Percentiles rank a stretch among this genome's conserved stretches.
Evolutionary conservation across 2,329 filamentous ascomycete species (phyloP).

Genomic region (Rhinocladiella mackenziei): DNA sequence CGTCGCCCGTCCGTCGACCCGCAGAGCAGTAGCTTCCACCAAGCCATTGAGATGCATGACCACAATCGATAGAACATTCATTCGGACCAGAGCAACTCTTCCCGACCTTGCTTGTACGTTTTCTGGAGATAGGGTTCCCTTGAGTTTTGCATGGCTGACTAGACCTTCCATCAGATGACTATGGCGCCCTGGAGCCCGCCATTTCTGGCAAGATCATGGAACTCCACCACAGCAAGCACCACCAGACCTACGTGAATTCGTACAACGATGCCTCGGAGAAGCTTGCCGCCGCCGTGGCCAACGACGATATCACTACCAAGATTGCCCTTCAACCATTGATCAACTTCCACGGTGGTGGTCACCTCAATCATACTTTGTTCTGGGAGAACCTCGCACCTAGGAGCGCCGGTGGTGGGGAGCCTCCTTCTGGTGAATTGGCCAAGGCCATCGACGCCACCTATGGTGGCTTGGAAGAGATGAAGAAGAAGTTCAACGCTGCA

Average conservation of each 20-base stretch:
- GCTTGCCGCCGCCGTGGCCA: conserved; percentile 54
- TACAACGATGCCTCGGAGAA: conserved; percentile 73
- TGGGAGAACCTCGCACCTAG: conserved; percentile 68
- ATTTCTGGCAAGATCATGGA: conserved; percentile 91
- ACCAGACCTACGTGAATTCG: conserved; percentile 86
- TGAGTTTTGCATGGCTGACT: neutral
- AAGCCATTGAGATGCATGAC: conserved; percentile 51
- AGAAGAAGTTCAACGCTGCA: conserved; percentile 61
- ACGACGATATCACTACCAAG: conserved; percentile 59
- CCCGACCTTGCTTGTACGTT: conserved; percentile 75
- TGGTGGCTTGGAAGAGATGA: conserved; percentile 56
- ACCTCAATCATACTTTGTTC: conserved; percentile 91
- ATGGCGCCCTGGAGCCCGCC: conserved; percentile 81
- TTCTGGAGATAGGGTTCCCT: conserved; percentile 7
- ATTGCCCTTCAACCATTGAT: conserved; percentile 66
- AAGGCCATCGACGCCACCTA: conserved; percentile 58
- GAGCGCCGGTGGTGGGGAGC: conserved; percentile 59
- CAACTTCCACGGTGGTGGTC: conserved; percentile 86
- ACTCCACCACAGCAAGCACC: conserved; percentile 88
- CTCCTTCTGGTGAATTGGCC: conserved; percentile 55
- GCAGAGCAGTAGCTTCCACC: conserved; percentile 58
- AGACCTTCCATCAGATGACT: conserved; percentile 67
- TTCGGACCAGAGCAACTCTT: conserved; percentile 84
- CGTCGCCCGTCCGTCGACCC: conserved; percentile 64
- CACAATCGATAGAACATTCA: conserved; percentile 70